A percentile compares a stretch with the other conserved stretches of the same genome.
These are phyloP conservation scores for Bondarzewia mesenterica DNA, from an alignment of 1,284 basidiomycete species.

Conservation along the genomic window DNA sequence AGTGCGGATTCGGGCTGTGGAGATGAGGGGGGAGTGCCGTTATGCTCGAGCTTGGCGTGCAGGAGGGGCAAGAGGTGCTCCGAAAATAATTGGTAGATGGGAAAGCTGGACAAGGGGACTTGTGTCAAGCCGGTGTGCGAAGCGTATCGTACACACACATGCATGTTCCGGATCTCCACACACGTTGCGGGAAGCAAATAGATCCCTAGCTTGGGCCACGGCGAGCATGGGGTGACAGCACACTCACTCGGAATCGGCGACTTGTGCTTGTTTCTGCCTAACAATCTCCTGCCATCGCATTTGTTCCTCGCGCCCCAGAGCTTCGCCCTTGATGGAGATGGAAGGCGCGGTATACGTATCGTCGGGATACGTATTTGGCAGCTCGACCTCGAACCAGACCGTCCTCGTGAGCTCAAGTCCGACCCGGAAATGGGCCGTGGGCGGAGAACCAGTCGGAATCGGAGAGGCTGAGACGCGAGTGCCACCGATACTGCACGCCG, in stretches of 20 bases:
- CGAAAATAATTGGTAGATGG: conserved; percentile 51
- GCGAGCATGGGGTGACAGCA: background rate
- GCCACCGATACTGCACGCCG: background rate
- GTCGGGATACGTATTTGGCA: conserved; percentile 18
- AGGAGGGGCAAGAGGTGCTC: conserved; percentile 50
- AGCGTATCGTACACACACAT: background rate
- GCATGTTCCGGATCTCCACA: background rate
- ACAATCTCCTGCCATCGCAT: conserved; percentile 41
- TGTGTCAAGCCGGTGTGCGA: background rate
- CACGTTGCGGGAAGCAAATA: background rate
- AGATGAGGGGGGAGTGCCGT: background rate
- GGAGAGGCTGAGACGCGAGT: background rate
- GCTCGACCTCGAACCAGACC: conserved; percentile 34
- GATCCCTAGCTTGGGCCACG: background rate
- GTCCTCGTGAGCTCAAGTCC: conserved; percentile 9
- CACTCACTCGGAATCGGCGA: conserved; percentile 33
- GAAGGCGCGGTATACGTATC: background rate
- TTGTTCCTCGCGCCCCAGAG: conserved; percentile 40
- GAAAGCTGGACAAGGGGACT: conserved; percentile 35
- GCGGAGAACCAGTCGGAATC: no score
- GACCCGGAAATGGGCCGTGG: background rate
- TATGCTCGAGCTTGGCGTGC: conserved; percentile 17
- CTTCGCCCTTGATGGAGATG: conserved; percentile 38
- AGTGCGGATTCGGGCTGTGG: background rate
- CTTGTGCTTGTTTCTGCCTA: conserved; percentile 30